A percentile compares a stretch with the other conserved stretches of the same genome.
Conservation (phyloP, 2,329 filamentous ascomycete species). For the Emmonsiellopsis sp. region DNA sequence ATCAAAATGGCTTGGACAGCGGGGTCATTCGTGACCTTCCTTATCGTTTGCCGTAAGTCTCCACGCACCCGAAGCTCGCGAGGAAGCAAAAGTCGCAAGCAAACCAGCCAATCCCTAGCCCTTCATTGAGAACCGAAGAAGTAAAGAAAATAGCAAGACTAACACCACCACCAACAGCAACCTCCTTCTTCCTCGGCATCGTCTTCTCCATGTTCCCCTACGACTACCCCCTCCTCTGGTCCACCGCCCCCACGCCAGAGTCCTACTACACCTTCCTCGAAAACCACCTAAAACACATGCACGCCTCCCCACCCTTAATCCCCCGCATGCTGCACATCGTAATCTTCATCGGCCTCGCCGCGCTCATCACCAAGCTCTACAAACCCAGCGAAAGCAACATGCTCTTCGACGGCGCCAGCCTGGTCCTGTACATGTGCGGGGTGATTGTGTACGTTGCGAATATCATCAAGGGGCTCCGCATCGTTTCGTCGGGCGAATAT, state of each 20-base stretch:
- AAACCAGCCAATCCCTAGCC: background rate
- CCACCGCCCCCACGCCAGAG: constrained; percentile 29
- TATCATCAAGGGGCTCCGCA: constrained; percentile 86
- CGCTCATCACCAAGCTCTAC: constrained; percentile 92
- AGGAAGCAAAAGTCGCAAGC: background rate
- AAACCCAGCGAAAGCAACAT: constrained; percentile 87
- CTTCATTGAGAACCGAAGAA: background rate
- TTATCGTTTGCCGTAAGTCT: constrained; percentile 85
- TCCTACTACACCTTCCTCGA: constrained; percentile 78
- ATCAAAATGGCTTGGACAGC: constrained; percentile 28
- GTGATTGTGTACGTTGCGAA: constrained; percentile 91
- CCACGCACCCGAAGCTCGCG: constrained; percentile 7
- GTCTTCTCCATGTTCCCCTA: constrained; percentile 96
- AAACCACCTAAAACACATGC: constrained; percentile 80
- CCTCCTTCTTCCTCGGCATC: constrained; percentile 96
- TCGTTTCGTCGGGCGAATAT: constrained; percentile 66
- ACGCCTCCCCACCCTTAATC: constrained; percentile 85
- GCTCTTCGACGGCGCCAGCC: constrained; percentile 73
- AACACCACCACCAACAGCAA: constrained; percentile 47
- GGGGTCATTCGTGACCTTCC: constrained; percentile 83
- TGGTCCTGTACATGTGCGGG: constrained; percentile 72
- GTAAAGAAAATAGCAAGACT: background rate
- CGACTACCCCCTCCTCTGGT: constrained; percentile 48
- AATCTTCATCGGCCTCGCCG: constrained; percentile 76
- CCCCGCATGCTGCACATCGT: constrained; percentile 89